These are phyloP conservation scores for Alectoria sarmentosa DNA, from an alignment of 495 filamentous ascomycete species.

Conservation along the genomic window DNA sequence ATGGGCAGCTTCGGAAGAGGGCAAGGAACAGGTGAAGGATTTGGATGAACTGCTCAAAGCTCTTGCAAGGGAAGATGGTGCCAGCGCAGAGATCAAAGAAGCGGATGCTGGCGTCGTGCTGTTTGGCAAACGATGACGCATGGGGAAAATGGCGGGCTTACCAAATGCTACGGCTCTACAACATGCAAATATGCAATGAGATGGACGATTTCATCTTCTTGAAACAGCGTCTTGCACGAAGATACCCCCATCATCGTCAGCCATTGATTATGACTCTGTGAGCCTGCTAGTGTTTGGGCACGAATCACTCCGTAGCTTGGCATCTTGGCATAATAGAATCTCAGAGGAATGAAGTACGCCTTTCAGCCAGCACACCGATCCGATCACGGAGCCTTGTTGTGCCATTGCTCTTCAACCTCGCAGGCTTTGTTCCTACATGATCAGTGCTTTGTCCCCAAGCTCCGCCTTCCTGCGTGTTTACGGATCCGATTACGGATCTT, in stretches of 20 bases:
- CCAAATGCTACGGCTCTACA: not conserved
- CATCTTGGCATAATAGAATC: not conserved
- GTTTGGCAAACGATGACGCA: conserved; percentile 4
- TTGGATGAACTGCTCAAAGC: conserved; percentile 13
- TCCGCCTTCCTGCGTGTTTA: not conserved
- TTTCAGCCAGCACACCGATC: not conserved
- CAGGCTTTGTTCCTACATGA: not conserved
- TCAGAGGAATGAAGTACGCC: not conserved
- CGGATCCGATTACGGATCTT: not conserved
- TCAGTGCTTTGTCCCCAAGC: not conserved
- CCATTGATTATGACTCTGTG: not conserved
- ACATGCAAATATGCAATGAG: not conserved
- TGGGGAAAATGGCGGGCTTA: not conserved
- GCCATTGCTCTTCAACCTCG: not conserved
- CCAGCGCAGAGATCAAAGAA: conserved; percentile 15
- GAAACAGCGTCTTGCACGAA: not conserved
- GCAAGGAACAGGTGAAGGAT: not conserved
- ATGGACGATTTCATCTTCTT: not conserved
- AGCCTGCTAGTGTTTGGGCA: not conserved
- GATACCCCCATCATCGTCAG: not conserved
- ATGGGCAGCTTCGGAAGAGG: not conserved
- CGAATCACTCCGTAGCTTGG: not conserved
- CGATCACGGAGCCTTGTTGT: conserved; percentile 2
- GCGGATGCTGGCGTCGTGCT: conserved; percentile 18
- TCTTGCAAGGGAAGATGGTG: conserved; percentile 22